These are phyloP conservation scores for Acanthamoeba healyi DNA, from an alignment of 208 protist genomes.

Conservation along the genomic window DNA sequence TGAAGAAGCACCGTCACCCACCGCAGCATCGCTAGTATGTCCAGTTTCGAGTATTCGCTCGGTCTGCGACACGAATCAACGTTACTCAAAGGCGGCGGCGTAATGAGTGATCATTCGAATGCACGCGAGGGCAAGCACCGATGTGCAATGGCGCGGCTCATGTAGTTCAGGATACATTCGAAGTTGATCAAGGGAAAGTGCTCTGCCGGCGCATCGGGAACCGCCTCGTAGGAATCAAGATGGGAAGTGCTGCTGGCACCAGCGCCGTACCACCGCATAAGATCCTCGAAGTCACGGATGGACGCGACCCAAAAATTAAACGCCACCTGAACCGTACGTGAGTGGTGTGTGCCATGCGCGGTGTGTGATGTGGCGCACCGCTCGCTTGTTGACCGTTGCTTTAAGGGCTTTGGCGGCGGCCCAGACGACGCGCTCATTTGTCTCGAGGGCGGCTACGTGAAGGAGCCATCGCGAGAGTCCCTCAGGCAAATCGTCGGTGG, in stretches of 20 bases:
- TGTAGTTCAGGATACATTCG: background rate
- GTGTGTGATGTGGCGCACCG: background rate
- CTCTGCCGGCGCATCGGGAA: background rate
- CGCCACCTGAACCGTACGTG: background rate
- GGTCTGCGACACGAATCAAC: background rate
- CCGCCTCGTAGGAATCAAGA: background rate
- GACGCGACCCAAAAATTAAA: background rate
- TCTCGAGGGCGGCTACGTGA: background rate
- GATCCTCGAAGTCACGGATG: background rate
- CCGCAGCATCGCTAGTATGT: background rate
- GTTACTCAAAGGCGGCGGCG: too few relatives aligned
- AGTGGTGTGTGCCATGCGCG: background rate
- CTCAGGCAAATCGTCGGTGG: background rate
- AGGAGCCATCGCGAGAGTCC: background rate
- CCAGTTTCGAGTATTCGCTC: background rate
- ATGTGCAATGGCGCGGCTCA: background rate
- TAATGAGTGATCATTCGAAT: background rate
- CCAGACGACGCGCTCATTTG: background rate
- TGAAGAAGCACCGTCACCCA: background rate
- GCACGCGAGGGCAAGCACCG: background rate
- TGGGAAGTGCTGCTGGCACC: background rate
- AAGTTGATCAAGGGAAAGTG: background rate
- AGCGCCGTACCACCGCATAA: conserved; percentile 1
- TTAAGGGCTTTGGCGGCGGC: background rate
- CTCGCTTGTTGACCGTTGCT: background rate